Percentiles rank a stretch among this genome's conserved stretches.
Evolutionary conservation across 2,329 filamentous ascomycete genomes (phyloP).

Genomic region (Colletotrichum chrysophilum): DNA sequence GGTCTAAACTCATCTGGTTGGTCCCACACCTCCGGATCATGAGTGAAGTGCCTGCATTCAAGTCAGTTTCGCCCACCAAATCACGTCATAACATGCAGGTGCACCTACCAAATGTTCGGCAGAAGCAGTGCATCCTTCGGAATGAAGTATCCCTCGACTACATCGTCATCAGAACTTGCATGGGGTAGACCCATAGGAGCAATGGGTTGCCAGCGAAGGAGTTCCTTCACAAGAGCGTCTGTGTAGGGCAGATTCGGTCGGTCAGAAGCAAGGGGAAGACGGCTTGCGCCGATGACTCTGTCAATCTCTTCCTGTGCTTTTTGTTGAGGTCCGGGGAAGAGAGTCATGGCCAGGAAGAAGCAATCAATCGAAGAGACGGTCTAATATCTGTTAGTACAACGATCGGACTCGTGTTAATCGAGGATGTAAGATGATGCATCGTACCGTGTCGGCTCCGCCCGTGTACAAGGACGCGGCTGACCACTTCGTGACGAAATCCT

Average conservation of each 20-base stretch:
- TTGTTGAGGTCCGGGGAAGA: constrained; percentile 48
- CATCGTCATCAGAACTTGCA: constrained; percentile 32
- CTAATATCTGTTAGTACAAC: constrained; percentile 18
- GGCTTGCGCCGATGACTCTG: constrained; percentile 48
- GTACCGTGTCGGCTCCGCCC: constrained; percentile 23
- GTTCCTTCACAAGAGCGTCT: constrained; percentile 59
- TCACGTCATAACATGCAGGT: constrained; percentile 25
- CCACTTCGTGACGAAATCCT: constrained; percentile 4
- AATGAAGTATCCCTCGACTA: constrained; percentile 17
- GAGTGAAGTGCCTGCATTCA: constrained; percentile 31
- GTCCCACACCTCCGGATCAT: constrained; percentile 71
- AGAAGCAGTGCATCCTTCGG: constrained; percentile 20
- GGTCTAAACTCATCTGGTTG: constrained; percentile 37
- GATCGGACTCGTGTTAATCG: fast-evolving
- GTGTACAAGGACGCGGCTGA: constrained; percentile 16
- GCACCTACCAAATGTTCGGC: constrained; percentile 34
- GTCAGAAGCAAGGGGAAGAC: constrained; percentile 55
- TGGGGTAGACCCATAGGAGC: constrained; percentile 48
- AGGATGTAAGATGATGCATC: background rate
- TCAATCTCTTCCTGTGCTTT: constrained; percentile 58
- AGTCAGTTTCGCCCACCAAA: fast-evolving
- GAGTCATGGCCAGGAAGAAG: constrained; percentile 54
- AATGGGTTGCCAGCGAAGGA: constrained; percentile 60
- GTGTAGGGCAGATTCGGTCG: constrained; percentile 55
- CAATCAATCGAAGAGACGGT: constrained; percentile 34